Evolutionary conservation across 495 filamentous ascomycete genomes (phyloP).

Genomic region (Choiromyces venosus): DNA sequence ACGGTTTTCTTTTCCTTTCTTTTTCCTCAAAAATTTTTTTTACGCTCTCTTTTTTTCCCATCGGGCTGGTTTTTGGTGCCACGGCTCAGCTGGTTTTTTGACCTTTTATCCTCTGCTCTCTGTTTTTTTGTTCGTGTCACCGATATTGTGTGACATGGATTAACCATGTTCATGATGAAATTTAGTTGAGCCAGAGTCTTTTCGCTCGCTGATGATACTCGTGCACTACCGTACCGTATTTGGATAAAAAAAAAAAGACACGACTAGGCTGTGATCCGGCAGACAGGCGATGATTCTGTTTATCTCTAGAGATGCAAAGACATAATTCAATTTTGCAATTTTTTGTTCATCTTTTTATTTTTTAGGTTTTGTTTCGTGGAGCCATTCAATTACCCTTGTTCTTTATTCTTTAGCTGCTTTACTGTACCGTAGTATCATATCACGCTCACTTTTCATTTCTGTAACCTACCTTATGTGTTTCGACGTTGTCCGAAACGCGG

Average conservation of each 20-base stretch:
- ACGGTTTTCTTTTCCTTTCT: neutral
- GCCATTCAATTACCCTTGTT: neutral
- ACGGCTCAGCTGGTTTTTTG: neutral
- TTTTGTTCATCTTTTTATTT: neutral
- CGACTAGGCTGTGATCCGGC: neutral
- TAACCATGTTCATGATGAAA: neutral
- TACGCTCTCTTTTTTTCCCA: neutral
- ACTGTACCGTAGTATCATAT: too few relatives aligned
- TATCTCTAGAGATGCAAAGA: neutral
- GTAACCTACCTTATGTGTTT: neutral
- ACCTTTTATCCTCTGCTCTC: neutral
- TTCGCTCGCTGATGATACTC: neutral
- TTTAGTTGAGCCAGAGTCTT: neutral
- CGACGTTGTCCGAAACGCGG: neutral
- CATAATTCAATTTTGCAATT: neutral
- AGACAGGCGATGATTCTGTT: neutral
- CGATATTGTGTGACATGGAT: neutral
- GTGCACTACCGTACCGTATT: neutral
- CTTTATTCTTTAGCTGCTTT: neutral
- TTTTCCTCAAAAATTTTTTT: too few relatives aligned
- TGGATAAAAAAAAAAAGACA: neutral
- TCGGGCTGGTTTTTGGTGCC: neutral
- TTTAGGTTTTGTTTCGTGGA: neutral
- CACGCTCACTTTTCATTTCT: neutral
- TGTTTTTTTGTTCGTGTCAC: neutral